Evolutionary conservation across 2,329 filamentous ascomycete species (phyloP), one percentile per base, ranked within the genome.

Genomic region (Fusarium piperis): DNA sequence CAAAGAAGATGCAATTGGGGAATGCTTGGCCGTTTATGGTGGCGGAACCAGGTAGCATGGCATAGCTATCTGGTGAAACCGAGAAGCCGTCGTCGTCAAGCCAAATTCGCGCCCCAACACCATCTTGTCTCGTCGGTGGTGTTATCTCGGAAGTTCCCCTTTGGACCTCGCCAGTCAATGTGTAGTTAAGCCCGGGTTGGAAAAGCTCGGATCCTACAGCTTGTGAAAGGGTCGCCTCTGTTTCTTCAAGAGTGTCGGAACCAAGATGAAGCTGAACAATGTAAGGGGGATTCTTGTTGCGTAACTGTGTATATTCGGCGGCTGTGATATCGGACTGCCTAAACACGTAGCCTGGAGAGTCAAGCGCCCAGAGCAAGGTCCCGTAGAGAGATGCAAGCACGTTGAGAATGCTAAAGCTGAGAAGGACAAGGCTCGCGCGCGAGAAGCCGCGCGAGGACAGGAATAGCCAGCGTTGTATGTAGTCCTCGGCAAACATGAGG

Each of bases 401-500:
- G 3, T 69, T 73, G 0, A 73, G 30, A 6, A 73, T 11, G 16
- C 56, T 73, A 4, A 73, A 73, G 1, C 36, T 5, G 1, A 73
- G 23, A 0, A 73, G 57, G 9, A 73, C 30, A 1, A 73, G 59
- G 12, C 57, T 48, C 2, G 65, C 71, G 18, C 71, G 18, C 0
- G 71, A 73, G 0, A 72, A 4, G 2, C 71, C 68, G 1, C 70
- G 51, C 1, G 71, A 73, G 1, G 68, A 58, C 10, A 73, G 56
- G 4, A 56, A 73, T 0, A 73, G 36, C 6, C 15, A 48, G 3
- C 48, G 71, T 12, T 73, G 71, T 0, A 73, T 26, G 18, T 73
- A 73, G 12, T 73, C 71, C 7, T 73, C 71, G 0, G 71, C 33
- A 23, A 73, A 74, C 71, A 73, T 73, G 0, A 73, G 71, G n/a